Conservation (phyloP, 257 asterid species). For the Nicotiana attenuata region DNA sequence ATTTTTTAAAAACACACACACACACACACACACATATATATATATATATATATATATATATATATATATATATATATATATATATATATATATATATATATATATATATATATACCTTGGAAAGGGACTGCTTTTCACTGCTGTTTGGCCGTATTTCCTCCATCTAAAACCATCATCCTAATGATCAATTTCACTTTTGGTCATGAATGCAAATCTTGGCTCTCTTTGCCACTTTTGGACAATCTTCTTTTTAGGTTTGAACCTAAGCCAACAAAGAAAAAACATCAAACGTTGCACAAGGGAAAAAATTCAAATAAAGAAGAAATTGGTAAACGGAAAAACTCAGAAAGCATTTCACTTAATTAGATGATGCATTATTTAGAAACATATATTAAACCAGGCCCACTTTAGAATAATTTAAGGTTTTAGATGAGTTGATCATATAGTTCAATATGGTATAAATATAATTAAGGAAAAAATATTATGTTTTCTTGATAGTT, state of each 20-base stretch:
- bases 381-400: too few relatives aligned
- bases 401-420: too few relatives aligned
- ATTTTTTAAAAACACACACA: too few relatives aligned
- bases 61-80: too few relatives aligned
- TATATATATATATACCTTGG: constrained; percentile 62
- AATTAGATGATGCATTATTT: background rate
- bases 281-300: background rate
- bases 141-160: constrained; percentile 96
- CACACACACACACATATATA: too few relatives aligned
- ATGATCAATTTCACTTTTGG: constrained; percentile 82
- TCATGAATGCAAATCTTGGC: constrained; percentile 91
- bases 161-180: constrained; percentile 95
- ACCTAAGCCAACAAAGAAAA: constrained; percentile 25
- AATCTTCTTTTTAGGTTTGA: constrained; percentile 65
- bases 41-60: too few relatives aligned
- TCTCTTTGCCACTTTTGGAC: constrained; percentile 59
- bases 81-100: too few relatives aligned
- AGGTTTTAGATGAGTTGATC: too few relatives aligned
- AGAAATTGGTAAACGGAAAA: background rate
- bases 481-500: too few relatives aligned
- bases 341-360: background rate
- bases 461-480: too few relatives aligned
- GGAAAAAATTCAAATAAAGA: background rate
- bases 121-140: constrained; percentile 87
- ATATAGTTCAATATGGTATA: too few relatives aligned